phyloP scores from a whole-genome alignment of 306 rosid genomes.

The Dryas alaskensis region DNA sequence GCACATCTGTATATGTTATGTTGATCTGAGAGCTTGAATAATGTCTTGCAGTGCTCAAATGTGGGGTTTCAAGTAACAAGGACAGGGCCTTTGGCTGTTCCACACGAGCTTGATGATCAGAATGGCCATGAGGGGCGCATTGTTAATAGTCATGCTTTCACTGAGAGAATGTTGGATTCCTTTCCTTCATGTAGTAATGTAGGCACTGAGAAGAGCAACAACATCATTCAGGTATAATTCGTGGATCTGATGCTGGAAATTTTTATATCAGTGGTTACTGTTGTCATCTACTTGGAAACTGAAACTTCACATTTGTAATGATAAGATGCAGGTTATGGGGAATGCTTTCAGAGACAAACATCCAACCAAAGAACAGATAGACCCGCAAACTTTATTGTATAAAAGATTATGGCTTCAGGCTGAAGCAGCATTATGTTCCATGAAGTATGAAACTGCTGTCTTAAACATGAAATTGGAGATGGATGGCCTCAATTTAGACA shows the following conservation, averaged over 20 bases:
- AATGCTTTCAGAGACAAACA: conserved; percentile 34
- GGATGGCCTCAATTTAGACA: conserved; percentile 35
- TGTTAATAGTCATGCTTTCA: conserved; percentile 26
- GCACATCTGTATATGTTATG: not conserved
- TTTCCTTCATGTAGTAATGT: conserved; percentile 33
- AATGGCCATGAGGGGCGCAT: conserved; percentile 19
- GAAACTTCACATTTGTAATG: conserved; percentile 15
- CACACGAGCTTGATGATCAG: conserved; percentile 29
- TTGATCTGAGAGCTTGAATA: conserved; percentile 28
- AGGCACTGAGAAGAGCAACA: conserved; percentile 39
- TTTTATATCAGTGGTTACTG: conserved; percentile 9
- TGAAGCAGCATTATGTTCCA: conserved; percentile 52
- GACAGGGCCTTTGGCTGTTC: conserved; percentile 28
- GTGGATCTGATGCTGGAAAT: conserved; percentile 7
- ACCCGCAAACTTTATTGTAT: conserved; percentile 42
- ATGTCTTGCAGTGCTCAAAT: conserved; percentile 35
- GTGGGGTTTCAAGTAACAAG: conserved; percentile 37
- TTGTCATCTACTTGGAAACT: conserved; percentile 4
- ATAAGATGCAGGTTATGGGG: conserved; percentile 40
- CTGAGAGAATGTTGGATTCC: conserved; percentile 31
- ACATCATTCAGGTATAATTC: conserved; percentile 40
- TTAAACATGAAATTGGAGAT: conserved; percentile 42
- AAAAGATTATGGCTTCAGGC: conserved; percentile 62
- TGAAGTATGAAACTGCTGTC: conserved; percentile 41
- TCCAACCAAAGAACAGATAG: conserved; percentile 39